Conservation (phyloP, 1,139 yeast genomes). For the Saccharomyces uvarum region DNA sequence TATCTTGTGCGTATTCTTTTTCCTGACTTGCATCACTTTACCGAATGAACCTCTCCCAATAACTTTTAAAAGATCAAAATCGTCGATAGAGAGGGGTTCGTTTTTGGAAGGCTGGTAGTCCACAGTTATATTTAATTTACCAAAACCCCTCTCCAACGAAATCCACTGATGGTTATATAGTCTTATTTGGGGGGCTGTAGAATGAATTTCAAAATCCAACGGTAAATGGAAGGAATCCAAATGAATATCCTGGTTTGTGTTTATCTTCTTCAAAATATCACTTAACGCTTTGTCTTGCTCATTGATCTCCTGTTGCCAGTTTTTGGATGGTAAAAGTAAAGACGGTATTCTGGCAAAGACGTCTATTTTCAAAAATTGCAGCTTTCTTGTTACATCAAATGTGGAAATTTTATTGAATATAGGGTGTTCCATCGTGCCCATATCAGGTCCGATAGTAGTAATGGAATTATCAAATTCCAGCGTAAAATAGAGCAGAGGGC, state of each 20-base stretch:
- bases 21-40: conserved; percentile 94
- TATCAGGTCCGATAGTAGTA: conserved; percentile 66
- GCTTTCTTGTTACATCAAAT: conserved; percentile 72
- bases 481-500: conserved; percentile 56
- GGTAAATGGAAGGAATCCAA: conserved; percentile 30
- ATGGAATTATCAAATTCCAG: conserved; percentile 75
- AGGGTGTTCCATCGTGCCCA: conserved; percentile 57
- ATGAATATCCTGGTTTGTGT: conserved; percentile 36
- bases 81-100: conserved; percentile 73
- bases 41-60: conserved; percentile 98
- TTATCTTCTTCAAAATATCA: conserved; percentile 32
- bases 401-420: conserved; percentile 81
- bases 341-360: conserved; percentile 71
- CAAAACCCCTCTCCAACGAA: conserved; percentile 31
- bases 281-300: conserved; percentile 19
- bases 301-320: conserved; percentile 29
- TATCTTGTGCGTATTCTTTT: conserved; percentile 85
- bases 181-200: conserved; percentile 31
- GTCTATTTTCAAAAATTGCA: conserved; percentile 52
- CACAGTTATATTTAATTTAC: conserved; percentile 51
- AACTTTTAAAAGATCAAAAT: conserved; percentile 84
- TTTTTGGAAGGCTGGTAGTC: conserved; percentile 70
- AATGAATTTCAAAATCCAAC: conserved; percentile 32
- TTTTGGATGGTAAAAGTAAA: conserved; percentile 43
- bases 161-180: conserved; percentile 42